Evolutionary conservation across 169 alveolate species (phyloP).

Genomic region (Plasmodium billcollinsi): DNA sequence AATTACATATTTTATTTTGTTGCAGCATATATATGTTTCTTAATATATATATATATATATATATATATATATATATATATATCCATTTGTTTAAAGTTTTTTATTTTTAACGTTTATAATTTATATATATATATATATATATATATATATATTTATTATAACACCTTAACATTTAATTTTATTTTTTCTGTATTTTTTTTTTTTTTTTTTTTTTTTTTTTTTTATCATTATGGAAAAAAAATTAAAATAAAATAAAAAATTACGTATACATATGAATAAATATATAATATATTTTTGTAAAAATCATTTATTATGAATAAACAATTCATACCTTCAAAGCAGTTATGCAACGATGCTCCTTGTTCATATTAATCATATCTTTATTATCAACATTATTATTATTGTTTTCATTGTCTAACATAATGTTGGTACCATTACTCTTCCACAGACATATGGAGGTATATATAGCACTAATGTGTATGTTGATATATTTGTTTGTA

Average conservation of each 20-base stretch:
- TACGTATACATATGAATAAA: too few relatives aligned
- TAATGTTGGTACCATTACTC: slow-evolving; percentile 49
- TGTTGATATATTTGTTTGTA: slow-evolving; percentile 48
- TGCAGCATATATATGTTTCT: neutral
- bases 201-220: neutral
- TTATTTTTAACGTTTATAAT: too few relatives aligned
- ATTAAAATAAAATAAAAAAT: neutral
- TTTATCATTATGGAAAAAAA: neutral
- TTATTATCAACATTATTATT: neutral
- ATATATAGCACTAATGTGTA: slow-evolving; percentile 25
- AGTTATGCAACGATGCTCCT: neutral
- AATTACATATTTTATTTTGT: too few relatives aligned
- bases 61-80: neutral
- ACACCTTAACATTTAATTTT: too few relatives aligned
- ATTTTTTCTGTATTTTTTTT: neutral
- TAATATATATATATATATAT: neutral
- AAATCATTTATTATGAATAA: too few relatives aligned
- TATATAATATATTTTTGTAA: too few relatives aligned
- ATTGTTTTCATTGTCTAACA: slow-evolving; percentile 3
- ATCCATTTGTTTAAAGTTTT: neutral
- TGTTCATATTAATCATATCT: neutral
- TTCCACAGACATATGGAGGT: slow-evolving; percentile 44
- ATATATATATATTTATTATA: too few relatives aligned
- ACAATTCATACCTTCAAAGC: slow-evolving; percentile 2
- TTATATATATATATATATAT: too few relatives aligned